Base-by-base conservation (phyloP, 164 flowering plant species). In the Tetrastigma voinierianum region DNA sequence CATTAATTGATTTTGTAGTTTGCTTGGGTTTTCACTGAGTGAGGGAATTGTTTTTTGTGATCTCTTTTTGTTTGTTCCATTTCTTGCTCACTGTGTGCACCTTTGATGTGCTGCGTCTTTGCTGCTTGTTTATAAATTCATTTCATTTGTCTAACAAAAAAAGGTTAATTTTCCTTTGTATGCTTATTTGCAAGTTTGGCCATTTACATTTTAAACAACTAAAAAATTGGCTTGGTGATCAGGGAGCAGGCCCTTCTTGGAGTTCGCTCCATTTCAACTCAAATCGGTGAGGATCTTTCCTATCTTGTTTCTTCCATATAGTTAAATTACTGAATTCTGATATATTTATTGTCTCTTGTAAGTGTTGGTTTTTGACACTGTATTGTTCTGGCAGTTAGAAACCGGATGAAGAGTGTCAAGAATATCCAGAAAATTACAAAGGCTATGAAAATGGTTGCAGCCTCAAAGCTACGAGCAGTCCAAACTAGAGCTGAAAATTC, bases 371-470 rank as follows among this genome's bases (percentile, higher is more conserved):
- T 48, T 64, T 46, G 48, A 17, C 17, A 25, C 10, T 57, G 2
- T 58, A 10, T 49, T n/a, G n/a, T 45, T 20, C 47, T 21, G 81
- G 77, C 84, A 95, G 98, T 95, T 21, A 78, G 98, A 57, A 95
- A 89, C 77, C 84, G 98, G 46, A 95, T 95, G 97, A 95, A 95
- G 87, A 92, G 97, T 90, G 88, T 95, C 4, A 90, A 83, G 77
- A 95, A 84, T 59, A 95, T 95, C 68, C 98, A 95, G 79, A 95
- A 95, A 67, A 95, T 95, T 67, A 95, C 98, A 11, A 94, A 94
- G 88, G 98, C 98, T 15, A 95, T 95, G 98, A 95, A 95, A 77
- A 95, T 94, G 98, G 98, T 94, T 79, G 98, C 98, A 72, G 98
- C 97, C 57, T 94, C 98, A 46, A 94, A 94, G 81, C 80, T 94